Base-by-base conservation (phyloP, 192 early-diverging fungal species). In the Coemansia sp. region DNA sequence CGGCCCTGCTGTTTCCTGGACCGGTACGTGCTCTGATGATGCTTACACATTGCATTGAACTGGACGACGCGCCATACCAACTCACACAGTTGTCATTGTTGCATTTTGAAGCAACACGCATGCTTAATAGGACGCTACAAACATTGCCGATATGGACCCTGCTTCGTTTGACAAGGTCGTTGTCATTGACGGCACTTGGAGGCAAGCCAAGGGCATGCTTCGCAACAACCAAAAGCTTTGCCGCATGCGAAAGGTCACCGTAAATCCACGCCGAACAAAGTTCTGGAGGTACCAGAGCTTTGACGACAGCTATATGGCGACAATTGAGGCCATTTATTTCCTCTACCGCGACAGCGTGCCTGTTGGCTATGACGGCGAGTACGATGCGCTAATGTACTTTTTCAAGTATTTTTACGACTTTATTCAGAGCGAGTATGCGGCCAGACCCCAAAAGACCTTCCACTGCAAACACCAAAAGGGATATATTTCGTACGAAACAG, bases 111-210 rank as follows among this genome's bases (percentile, higher is more conserved):
- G n/a, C 24, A 15, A 1, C 15, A 3, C 37, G 12, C 34, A 11
- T 56, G 87, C 78, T 26, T 4, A 36, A 18, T 71, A 71, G 69
- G 70, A 87, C 36, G 88, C 93, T 1, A 79, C 85, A 32, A 84
- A 87, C 5, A 72, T 94, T 1, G 65, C 72, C 3, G 80, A 93
- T 26, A 83, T 96, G 53, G 84, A 89, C 34, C 77, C 80, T 12
- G 63, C 52, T 2, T 74, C 82, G 1, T 91, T 93, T 64, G 90
- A 93, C 62, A 80, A 78, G 41, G 60, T 94, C 5, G 70, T 96
- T 53, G 94, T 98, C 8, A 86, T 98, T 42, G 94, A 98, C 67
- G 95, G 95, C n/a, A 98, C 94, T 12, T 98, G 95, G 95, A 76
- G 81, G 17, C 94, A 98, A 54, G 92, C 92, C 6, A 85, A 74